Base-by-base conservation (phyloP, 257 asterid species). In the Avicennia marina region DNA sequence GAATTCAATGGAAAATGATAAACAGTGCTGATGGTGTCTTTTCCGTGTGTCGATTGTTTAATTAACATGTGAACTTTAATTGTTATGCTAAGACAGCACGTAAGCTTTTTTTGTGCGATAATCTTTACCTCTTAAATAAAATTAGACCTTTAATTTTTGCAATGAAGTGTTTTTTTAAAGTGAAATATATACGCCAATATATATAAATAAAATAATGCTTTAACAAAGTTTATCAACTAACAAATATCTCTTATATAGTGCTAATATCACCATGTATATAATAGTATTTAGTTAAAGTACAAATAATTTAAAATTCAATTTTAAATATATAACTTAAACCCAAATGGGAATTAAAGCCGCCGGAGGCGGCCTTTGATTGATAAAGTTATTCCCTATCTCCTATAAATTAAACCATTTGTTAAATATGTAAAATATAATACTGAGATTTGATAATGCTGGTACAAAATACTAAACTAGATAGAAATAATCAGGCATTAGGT, bases 341-440 rank as follows among this genome's bases (percentile, higher is more conserved):
- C 34, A 54, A 72, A 63, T 51, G 78, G 64, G 67, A 49, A 63
- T 46, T 74, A 81, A 69, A 75, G 89, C 89, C 89, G 83, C 77
- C 75, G 52, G 56, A 49, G 62, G 77, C 41, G 32, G 52, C 44
- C 17, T 7, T 50, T 64, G 36, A 27, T 45, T 19, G 46, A 32
- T 29, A 29, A 29, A 29, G 34, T 76, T 61, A 50, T 43, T 13
- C 19, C 4, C 7, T 29, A 29, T 8, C 34, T 29, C 8, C 5
- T 22, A n/a, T 11, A 54, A 57, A 20, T 26, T 58, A 27, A 38
- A 1, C 25, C 2, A 38, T 16, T 31, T 0, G 13, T 34, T 17
- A 13, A 36, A 16, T 39, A 46, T 32, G 19, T 36, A 25, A 11
- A 56, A 29, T 29, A 4, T 29, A 2, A 29, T 36, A 6, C 7